Base-by-base conservation (phyloP, 2,329 filamentous ascomycete species). In the Colletotrichum lupini region DNA sequence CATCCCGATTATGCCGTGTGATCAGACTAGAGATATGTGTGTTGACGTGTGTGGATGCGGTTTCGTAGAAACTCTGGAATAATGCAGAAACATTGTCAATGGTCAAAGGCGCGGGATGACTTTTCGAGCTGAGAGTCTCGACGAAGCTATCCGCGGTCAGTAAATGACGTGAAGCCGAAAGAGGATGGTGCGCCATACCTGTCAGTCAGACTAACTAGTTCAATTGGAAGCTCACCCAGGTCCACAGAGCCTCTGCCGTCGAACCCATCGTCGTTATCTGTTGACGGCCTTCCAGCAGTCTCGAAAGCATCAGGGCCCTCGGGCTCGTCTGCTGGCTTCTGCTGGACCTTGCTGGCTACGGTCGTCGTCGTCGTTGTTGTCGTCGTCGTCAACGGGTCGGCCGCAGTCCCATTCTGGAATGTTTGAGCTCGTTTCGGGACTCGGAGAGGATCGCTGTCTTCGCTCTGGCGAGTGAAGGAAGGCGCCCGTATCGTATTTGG, bases 41-140 rank as follows among this genome's bases (percentile, higher is more conserved):
- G 66, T 91, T 90, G 72, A 98, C 95, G 77, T 97, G 94, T 2
- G 91, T 88, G 12, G 95, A 93, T 26, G 95, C 94, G 69, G 92
- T 89, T 55, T 89, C 86, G 80, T 99, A 99, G 82, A 98, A 99
- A 70, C 97, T 95, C 83, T 99, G 97, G 80, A 98, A 98, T 66
- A 97, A 88, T n/a, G 90, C 89, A 9, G 95, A 93, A 19, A 98
- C 88, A 75, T 90, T 92, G 60, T 97, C 95, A 79, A 97, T 93
- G 58, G 90, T 94, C 1, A 97, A 92, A 5, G 97, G 97, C 5
- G 91, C 92, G 2, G 94, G 90, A 79, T 98, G 94, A 37, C 97
- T 92, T 86, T 94, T 98, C 77, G 94, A 94, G 60, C 92, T 93
- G 30, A 99, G 86, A 7, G 95, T 96, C 74, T 98, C 95, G 79